A percentile compares a stretch with the other conserved stretches of the same genome.
phyloP scores from a whole-genome alignment of 352 stramenopile species.

The Phytophthora uliginosa region DNA sequence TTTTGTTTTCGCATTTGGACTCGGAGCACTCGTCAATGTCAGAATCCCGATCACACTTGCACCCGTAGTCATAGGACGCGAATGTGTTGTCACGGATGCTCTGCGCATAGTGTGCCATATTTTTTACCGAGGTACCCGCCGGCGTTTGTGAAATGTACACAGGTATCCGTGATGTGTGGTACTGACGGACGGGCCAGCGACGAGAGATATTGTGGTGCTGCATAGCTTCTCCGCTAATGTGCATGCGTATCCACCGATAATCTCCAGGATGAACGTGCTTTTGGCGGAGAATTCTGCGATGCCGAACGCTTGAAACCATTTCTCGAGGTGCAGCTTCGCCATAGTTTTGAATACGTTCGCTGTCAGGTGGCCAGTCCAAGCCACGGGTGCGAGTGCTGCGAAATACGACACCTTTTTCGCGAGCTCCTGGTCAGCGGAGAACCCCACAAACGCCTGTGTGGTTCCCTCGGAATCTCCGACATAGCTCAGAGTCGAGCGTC shows the following conservation, averaged over 20 bases:
- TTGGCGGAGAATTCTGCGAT: constrained; percentile 49
- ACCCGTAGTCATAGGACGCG: constrained; percentile 62
- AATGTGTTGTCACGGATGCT: constrained; percentile 59
- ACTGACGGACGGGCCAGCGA: constrained; percentile 51
- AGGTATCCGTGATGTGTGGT: constrained; percentile 51
- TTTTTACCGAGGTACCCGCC: constrained; percentile 65
- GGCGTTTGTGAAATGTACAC: constrained; percentile 68
- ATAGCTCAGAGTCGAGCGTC: constrained; percentile 46
- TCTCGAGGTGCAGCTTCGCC: constrained; percentile 44
- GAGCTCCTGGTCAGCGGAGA: constrained; percentile 56
- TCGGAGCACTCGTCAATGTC: constrained; percentile 38
- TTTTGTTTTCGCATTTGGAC: constrained; percentile 55
- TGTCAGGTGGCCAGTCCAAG: constrained; percentile 41
- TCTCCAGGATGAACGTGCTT: constrained; percentile 42
- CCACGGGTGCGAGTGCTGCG: constrained; percentile 53
- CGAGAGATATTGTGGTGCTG: constrained; percentile 40
- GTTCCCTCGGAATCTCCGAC: constrained; percentile 63
- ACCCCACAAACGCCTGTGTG: constrained; percentile 58
- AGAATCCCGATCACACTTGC: constrained; percentile 35
- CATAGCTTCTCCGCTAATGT: constrained; percentile 49
- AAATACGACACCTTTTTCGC: constrained; percentile 64
- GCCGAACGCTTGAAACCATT: constrained; percentile 44
- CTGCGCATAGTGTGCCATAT: constrained; percentile 62
- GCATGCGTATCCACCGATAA: constrained; percentile 41
- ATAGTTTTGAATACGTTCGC: constrained; percentile 49